phyloP scores from a whole-genome alignment of 2,329 filamentous ascomycete species.

The Acephala macrosclerotiorum region DNA sequence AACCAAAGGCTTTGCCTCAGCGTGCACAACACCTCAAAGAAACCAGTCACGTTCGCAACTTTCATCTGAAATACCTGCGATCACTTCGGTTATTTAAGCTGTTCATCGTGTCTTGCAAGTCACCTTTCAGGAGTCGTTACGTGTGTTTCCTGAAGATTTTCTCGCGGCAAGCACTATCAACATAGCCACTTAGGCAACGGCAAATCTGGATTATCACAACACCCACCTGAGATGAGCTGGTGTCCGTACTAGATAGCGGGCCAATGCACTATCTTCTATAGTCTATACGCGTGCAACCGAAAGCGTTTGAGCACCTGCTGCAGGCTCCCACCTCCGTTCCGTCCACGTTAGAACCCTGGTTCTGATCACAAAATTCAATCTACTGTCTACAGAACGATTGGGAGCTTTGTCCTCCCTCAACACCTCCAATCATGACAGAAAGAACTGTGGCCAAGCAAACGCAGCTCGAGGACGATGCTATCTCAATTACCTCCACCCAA shows the following conservation, averaged over 20 bases:
- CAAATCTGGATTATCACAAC: background rate
- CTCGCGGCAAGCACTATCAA: no score
- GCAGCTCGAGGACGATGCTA: slow-evolving; percentile 47
- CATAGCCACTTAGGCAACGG: background rate
- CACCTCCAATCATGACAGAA: slow-evolving; percentile 21
- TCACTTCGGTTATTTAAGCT: no score
- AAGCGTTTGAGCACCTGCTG: slow-evolving; percentile 12
- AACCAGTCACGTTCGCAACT: no score
- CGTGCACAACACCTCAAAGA: no score
- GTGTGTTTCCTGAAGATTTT: no score
- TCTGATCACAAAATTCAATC: background rate
- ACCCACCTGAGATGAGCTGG: background rate
- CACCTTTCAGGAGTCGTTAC: no score
- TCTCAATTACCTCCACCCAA: slow-evolving; percentile 62
- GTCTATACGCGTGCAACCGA: background rate
- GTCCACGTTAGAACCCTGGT: background rate
- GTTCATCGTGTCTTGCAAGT: no score
- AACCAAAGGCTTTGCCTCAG: no score
- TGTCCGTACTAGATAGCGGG: background rate
- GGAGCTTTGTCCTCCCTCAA: background rate
- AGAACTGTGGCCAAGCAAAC: slow-evolving; percentile 39
- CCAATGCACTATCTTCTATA: background rate
- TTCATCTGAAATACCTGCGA: no score
- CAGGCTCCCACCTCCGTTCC: background rate
- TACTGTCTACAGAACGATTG: background rate